Base-by-base conservation (phyloP, 495 filamentous ascomycete genomes). In the Talaromyces thailandensis region DNA sequence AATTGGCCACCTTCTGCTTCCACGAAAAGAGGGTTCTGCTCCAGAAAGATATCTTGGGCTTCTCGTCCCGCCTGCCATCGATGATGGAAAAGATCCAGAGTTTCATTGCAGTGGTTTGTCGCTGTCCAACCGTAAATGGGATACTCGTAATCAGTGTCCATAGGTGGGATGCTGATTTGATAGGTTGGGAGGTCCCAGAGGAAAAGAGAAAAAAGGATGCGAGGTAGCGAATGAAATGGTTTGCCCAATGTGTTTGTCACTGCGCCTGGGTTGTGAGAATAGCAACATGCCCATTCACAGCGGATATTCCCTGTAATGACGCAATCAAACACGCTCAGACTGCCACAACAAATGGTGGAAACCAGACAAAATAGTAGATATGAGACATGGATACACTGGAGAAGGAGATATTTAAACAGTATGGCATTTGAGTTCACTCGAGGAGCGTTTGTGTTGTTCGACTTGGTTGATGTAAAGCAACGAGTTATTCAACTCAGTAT, bases 301-400 rank as follows among this genome's bases (percentile, higher is more conserved):
- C 21, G 9, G 24, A 53, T 25, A 1, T 53, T 28, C 50, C 50
- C 7, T 3, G 6, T n/a, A 18, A 11, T n/a, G 16, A 23, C 31
- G 37, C 37, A 48, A 21, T 48, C 18, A 16, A 12, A 45, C 9
- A 59, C 29, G 9, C 21, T 61, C 40, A 61, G 26, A 18, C 45
- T 35, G 28, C 12, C 14, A 59, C 37, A 48, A 52, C 43, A 48
- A 61, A 61, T 7, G 59, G 59, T 28, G 59, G 59, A 51, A 61
- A 61, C 59, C 59, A 61, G 24, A 61, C 26, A 61, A 61, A 61
- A 61, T 61, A 61, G 43, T 61, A 61, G 43, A 28, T 28, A 52
- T 61, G 59, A 59, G 57, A 59, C 59, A 61, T 61, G 59, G 59
- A 52, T 61, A 24, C 18, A 57, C 29, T 5, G 43, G 7, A 18